phyloP scores from a whole-genome alignment of 2,329 filamentous ascomycete genomes.

The Orbilia oligospora region DNA sequence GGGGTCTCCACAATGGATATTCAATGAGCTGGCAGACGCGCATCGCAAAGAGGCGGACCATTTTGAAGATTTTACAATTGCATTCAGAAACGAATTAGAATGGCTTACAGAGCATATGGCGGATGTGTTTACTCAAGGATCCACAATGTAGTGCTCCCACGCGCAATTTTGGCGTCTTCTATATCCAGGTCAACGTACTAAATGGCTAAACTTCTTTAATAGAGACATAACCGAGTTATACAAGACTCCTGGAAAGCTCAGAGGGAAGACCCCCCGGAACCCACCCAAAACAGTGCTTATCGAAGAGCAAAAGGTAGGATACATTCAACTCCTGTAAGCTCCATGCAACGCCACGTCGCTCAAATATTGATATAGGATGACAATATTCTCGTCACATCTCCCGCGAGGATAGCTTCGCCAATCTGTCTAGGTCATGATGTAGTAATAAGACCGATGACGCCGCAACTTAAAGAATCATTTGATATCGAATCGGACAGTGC shows the following conservation, averaged over 20 bases:
- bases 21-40: conserved; percentile 84
- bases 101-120: conserved; percentile 99
- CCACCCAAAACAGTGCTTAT: conserved; percentile 71
- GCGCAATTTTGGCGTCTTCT: not conserved
- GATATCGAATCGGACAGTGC: conserved; percentile 14
- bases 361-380: not conserved
- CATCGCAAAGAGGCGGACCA: conserved; percentile 83
- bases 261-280: conserved; percentile 84
- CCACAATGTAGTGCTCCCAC: conserved; percentile 34
- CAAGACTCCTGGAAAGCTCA: conserved; percentile 88
- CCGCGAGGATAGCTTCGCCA: not conserved
- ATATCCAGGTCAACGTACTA: not conserved
- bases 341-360: not conserved
- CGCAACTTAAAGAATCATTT: not conserved
- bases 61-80: conserved; percentile 92
- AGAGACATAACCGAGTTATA: conserved; percentile 96
- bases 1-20: conserved; percentile 87
- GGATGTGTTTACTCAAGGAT: conserved; percentile 82
- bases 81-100: conserved; percentile 92
- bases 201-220: conserved; percentile 10
- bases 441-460: not conserved
- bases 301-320: conserved; percentile 26
- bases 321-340: not conserved
- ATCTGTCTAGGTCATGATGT: not conserved
- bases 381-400: not conserved